Evolutionary conservation across 805 yeast genomes (phyloP).

Genomic region (Cyberlindnera suaveolens): DNA sequence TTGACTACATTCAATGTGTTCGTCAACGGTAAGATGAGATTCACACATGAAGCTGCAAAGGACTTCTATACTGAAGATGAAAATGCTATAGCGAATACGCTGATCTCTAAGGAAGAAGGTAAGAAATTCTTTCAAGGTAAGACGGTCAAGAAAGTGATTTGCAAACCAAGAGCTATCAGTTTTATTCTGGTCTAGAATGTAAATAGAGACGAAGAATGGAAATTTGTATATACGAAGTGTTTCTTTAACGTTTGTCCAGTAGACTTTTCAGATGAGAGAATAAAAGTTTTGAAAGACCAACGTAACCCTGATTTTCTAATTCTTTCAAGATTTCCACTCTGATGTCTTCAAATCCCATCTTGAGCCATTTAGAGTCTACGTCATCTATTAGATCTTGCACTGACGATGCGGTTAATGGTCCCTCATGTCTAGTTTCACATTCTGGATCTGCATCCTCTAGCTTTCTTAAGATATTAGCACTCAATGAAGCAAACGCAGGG

Average conservation of each 20-base stretch:
- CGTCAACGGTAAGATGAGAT: conserved; percentile 66
- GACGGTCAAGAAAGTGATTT: conserved; percentile 45
- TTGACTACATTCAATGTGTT: conserved; percentile 48
- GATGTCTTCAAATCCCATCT: conserved; percentile 37
- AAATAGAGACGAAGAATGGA: background rate
- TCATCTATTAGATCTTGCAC: conserved; percentile 27
- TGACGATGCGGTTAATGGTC: conserved; percentile 43
- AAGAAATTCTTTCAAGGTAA: conserved; percentile 36
- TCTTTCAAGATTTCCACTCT: conserved; percentile 37
- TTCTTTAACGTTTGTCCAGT: conserved; percentile 20
- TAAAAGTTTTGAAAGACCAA: conserved; percentile 43
- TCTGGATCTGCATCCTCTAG: conserved; percentile 36
- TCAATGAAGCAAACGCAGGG: conserved; percentile 43
- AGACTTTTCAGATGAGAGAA: conserved; percentile 50
- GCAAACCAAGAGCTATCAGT: conserved; percentile 34
- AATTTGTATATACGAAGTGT: background rate
- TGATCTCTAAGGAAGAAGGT: conserved; percentile 31
- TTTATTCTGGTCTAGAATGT: conserved; percentile 12
- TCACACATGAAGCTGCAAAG: conserved; percentile 32
- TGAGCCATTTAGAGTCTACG: conserved; percentile 29
- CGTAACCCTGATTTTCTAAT: conserved; percentile 37
- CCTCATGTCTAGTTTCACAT: conserved; percentile 38
- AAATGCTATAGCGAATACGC: conserved; percentile 30
- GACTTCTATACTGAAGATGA: conserved; percentile 29
- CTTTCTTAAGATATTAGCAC: conserved; percentile 38